phyloP scores from a whole-genome alignment of 352 stramenopile species.

The Phytopythium kandeliae region DNA sequence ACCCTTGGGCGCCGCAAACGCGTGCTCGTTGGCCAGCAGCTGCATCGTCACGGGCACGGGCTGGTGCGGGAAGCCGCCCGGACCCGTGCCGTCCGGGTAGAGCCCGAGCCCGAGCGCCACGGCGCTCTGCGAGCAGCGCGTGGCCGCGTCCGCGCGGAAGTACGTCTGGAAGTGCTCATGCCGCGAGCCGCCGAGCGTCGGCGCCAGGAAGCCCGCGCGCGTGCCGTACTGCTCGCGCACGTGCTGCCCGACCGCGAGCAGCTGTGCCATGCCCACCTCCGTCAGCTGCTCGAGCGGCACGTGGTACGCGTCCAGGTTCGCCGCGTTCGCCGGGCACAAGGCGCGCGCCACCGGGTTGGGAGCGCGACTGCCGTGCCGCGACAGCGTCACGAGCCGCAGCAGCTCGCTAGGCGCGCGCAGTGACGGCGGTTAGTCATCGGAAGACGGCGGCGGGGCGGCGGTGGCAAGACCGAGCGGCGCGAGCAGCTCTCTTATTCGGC shows the following conservation, averaged over 20 bases:
- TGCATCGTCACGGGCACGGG: constrained; percentile 85
- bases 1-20: constrained; percentile 77
- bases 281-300: constrained; percentile 80
- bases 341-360: constrained; percentile 56
- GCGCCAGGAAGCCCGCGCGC: constrained; percentile 47
- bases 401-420: constrained; percentile 45
- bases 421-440: too few relatives aligned
- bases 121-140: constrained; percentile 76
- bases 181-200: constrained; percentile 61
- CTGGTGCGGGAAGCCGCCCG: constrained; percentile 53
- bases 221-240: constrained; percentile 66
- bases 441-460: too few relatives aligned
- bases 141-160: constrained; percentile 76
- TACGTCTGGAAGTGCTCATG: constrained; percentile 83
- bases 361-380: constrained; percentile 71
- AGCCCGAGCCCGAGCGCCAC: constrained; percentile 68
- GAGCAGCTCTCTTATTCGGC: too few relatives aligned
- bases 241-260: constrained; percentile 63
- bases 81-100: constrained; percentile 76
- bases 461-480: too few relatives aligned
- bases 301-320: constrained; percentile 69
- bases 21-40: constrained; percentile 77
- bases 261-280: constrained; percentile 75
- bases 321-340: constrained; percentile 60
- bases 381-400: constrained; percentile 70